phyloP scores from a whole-genome alignment of 1,284 basidiomycete genomes.

The Phellinidium pouzarii region DNA sequence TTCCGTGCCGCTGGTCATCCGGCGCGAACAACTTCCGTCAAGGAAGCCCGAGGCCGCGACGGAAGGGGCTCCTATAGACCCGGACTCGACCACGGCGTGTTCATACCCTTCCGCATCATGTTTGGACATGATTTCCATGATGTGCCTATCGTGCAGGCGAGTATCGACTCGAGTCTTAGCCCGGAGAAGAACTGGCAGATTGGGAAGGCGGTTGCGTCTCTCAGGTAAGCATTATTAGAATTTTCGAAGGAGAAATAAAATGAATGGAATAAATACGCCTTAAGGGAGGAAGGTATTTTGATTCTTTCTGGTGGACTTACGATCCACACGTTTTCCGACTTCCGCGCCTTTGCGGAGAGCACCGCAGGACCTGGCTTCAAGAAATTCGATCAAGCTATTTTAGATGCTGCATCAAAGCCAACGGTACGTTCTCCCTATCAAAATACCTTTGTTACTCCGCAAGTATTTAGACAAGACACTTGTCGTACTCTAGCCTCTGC shows the following conservation, averaged over 20 bases:
- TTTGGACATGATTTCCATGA: constrained; percentile 56
- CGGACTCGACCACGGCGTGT: constrained; percentile 64
- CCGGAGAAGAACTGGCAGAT: constrained; percentile 59
- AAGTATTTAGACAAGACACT: no score
- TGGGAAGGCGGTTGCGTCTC: constrained; percentile 52
- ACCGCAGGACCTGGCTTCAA: constrained; percentile 43
- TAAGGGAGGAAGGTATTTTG: constrained; percentile 57
- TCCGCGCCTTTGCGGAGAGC: constrained; percentile 42
- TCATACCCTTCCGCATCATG: constrained; percentile 73
- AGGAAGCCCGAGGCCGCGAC: constrained; percentile 57
- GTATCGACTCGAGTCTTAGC: constrained; percentile 55
- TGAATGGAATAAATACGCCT: no score
- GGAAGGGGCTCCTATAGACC: constrained; percentile 61
- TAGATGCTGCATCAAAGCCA: constrained; percentile 42
- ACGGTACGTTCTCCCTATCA: constrained; percentile 41
- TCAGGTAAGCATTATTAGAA: constrained; percentile 50
- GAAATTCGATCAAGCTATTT: constrained; percentile 53
- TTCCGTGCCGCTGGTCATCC: constrained; percentile 54
- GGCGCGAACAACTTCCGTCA: constrained; percentile 42
- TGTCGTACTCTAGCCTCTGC: no score
- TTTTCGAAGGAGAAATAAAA: no score
- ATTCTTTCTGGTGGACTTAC: constrained; percentile 66
- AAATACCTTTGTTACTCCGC: constrained; percentile 8
- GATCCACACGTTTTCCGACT: constrained; percentile 61
- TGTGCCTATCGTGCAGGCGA: constrained; percentile 64